Evolutionary conservation across 495 filamentous ascomycete genomes (phyloP), one percentile per base, ranked within the genome.

Genomic region (Xylaria curta): DNA sequence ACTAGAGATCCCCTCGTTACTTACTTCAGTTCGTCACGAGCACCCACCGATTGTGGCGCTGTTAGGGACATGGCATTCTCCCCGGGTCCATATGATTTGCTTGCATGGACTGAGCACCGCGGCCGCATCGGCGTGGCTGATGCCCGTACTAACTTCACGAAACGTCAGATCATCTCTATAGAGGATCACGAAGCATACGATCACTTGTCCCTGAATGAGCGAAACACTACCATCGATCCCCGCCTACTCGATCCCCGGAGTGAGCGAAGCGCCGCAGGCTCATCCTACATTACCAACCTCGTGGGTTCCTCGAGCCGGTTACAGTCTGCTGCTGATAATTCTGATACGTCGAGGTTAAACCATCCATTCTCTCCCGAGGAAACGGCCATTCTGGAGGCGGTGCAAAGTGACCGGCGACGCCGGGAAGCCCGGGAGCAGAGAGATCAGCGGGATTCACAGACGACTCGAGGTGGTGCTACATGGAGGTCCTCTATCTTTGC

Each of bases 31-130:
- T 90, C 91, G 7, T 90, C 91, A 1, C 83, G 90, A 70, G 83
- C 89, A 10, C 83, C 83, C 67, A 79, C 78, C 24, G 88, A 89
- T 56, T 86, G 85, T 24, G 95, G 97, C 68, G 94, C 96, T 56
- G 90, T 99, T 64, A 89, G 96, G 64, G 92, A 94, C 67, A 95
- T 99, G 90, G 86, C 90, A 28, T 99, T 99, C 78, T 91, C 93
- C 0, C 94, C 96, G 3, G 93, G 92, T 24, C 93, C 95, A 12
- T 93, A 91, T 88, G 95, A 99, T 79, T 87, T 99, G 19, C 85
- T 99, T 44, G 92, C 97, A 31, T 98, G 95, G 94, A 89, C 94
- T 26, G 96, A 99, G 81, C 91, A 97, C 72, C 91, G 90, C 71
- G 95, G 93, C 10, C 87, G 92, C 73, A 87, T 95, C 44, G 95